phyloP scores from a whole-genome alignment of 495 filamentous ascomycete genomes.

The Penicillium fimorum region DNA sequence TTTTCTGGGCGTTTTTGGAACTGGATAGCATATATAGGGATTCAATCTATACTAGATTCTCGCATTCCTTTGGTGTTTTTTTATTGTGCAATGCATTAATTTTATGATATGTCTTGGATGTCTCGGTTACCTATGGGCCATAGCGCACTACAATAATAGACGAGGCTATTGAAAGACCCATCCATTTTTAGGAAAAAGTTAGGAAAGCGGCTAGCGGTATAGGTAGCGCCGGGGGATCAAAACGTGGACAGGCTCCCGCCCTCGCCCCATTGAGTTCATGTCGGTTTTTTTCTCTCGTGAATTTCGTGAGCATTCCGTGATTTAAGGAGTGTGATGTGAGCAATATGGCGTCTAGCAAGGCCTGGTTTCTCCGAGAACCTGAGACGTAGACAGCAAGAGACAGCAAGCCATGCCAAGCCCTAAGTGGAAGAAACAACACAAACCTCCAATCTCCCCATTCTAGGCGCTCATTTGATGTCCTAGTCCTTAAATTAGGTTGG shows the following conservation, averaged over 20 bases:
- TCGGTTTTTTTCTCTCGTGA: background rate
- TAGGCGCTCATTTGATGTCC: background rate
- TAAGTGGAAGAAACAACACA: conserved; percentile 7
- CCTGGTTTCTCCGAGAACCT: background rate
- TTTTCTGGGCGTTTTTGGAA: background rate
- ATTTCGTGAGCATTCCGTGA: background rate
- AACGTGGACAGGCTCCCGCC: background rate
- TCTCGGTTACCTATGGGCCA: background rate
- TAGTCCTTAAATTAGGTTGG: background rate
- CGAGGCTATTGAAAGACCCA: background rate
- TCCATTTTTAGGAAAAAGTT: background rate
- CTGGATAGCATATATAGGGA: background rate
- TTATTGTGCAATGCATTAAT: background rate
- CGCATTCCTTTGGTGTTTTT: background rate
- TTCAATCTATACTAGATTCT: background rate
- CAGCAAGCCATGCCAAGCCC: conserved; percentile 5
- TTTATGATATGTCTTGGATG: background rate
- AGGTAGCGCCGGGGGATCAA: background rate
- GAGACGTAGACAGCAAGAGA: background rate
- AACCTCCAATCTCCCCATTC: background rate
- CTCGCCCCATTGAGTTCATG: background rate
- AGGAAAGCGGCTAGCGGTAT: background rate
- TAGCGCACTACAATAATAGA: conserved; percentile 8
- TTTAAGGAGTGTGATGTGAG: background rate
- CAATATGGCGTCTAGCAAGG: background rate